A percentile compares a stretch with the other conserved stretches of the same genome.
phyloP scores from a whole-genome alignment of 306 rosid genomes.

The Potentilla sterilis region DNA sequence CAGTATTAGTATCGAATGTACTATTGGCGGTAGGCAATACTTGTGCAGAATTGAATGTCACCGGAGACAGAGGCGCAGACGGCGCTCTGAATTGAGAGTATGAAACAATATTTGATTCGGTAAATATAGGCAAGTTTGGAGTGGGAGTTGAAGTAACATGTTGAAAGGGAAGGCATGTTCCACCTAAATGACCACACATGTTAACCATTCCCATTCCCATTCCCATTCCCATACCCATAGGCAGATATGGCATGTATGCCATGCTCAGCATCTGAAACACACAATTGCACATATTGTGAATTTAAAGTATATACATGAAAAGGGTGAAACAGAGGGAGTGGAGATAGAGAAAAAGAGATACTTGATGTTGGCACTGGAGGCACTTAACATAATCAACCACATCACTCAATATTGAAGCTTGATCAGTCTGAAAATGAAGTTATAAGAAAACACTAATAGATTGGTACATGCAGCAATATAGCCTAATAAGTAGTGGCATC shows the following conservation, averaged over 20 bases:
- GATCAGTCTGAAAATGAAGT: slow-evolving; percentile 12
- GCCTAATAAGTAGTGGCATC: background rate
- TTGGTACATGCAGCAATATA: too few relatives aligned
- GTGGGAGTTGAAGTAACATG: background rate
- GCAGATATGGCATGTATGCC: background rate
- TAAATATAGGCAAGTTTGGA: background rate
- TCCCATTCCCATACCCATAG: background rate
- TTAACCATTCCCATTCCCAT: background rate
- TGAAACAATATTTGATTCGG: background rate
- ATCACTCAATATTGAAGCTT: slow-evolving; percentile 24
- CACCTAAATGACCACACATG: background rate
- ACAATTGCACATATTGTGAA: background rate
- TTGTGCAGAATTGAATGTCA: background rate
- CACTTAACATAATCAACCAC: slow-evolving; percentile 21
- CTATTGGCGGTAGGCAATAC: background rate
- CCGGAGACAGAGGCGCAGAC: background rate
- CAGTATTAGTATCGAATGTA: background rate
- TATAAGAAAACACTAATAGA: background rate
- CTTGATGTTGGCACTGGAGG: slow-evolving; percentile 24
- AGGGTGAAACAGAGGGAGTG: too few relatives aligned
- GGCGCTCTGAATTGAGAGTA: background rate
- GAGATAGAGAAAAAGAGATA: background rate
- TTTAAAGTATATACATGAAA: background rate
- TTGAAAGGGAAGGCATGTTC: background rate
- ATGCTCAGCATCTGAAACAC: background rate